Conservation (phyloP, 148 eudicot species). For the Spergularia bocconei region DNA sequence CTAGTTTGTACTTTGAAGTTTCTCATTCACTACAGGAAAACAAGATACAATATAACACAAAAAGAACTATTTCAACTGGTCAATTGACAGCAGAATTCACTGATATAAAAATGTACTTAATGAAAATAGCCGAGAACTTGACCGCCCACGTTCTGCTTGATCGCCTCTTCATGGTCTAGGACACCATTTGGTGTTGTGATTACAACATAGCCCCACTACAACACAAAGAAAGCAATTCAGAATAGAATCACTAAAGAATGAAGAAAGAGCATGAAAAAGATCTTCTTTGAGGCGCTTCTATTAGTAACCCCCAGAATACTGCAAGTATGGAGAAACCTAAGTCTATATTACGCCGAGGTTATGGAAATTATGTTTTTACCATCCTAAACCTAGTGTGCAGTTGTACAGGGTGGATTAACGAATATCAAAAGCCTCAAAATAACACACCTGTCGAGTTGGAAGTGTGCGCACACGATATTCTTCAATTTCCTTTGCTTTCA, state of each 20-base stretch:
- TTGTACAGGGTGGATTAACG: neutral
- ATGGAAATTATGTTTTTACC: neutral
- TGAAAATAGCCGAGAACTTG: constrained; percentile 90
- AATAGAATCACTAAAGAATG: neutral
- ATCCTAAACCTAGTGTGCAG: neutral
- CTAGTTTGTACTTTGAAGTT: neutral
- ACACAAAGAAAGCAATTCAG: neutral
- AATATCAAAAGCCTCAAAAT: neutral
- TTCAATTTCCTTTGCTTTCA: constrained; percentile 73
- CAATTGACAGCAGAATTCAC: constrained; percentile 12
- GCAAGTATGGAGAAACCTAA: neutral
- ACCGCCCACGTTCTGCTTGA: constrained; percentile 79
- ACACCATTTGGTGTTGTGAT: constrained; percentile 88
- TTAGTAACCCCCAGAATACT: neutral
- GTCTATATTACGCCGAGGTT: neutral
- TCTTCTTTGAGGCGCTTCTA: neutral
- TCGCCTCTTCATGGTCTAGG: constrained; percentile 91
- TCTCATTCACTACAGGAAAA: neutral
- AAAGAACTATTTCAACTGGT: constrained; percentile 1
- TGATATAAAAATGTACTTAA: constrained; percentile 18
- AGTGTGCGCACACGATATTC: constrained; percentile 53
- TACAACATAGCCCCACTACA: constrained; percentile 97
- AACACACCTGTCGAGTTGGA: constrained; percentile 80
- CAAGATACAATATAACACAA: constrained; percentile 7
- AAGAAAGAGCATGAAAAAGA: neutral